Evolutionary conservation across 495 filamentous ascomycete genomes (phyloP).

Genomic region (Terfezia boudieri): DNA sequence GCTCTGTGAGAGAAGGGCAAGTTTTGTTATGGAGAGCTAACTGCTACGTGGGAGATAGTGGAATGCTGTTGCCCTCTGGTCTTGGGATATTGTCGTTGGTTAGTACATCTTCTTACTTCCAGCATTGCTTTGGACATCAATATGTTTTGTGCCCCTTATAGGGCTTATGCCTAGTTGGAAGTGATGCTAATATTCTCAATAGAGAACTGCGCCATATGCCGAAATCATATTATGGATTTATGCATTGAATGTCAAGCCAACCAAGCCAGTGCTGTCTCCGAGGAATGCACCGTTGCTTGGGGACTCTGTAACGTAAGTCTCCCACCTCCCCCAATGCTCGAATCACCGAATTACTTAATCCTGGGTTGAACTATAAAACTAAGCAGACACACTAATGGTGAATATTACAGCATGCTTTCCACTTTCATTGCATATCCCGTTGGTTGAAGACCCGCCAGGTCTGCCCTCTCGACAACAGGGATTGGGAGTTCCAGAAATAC

Average conservation of each 20-base stretch:
- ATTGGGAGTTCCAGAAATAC: slow-evolving; percentile 99
- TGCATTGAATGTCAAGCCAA: slow-evolving; percentile 99
- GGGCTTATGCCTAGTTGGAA: background rate
- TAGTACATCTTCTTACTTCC: background rate
- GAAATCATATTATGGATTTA: slow-evolving; percentile 99
- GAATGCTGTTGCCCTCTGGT: slow-evolving; percentile 98
- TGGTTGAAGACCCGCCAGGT: slow-evolving; percentile 99
- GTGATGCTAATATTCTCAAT: background rate
- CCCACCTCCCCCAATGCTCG: background rate
- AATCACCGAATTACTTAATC: slow-evolving; percentile 1
- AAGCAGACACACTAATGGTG: background rate
- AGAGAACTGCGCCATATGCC: slow-evolving; percentile 97
- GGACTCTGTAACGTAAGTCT: slow-evolving; percentile 87
- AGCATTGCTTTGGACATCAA: background rate
- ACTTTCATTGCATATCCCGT: slow-evolving; percentile 98
- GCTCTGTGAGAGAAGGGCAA: too few species aligned
- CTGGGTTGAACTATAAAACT: background rate
- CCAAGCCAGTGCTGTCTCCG: slow-evolving; percentile 86
- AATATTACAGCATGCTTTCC: slow-evolving; percentile 68
- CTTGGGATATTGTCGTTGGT: slow-evolving; percentile 90
- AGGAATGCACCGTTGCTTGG: slow-evolving; percentile 98
- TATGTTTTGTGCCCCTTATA: background rate
- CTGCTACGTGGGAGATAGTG: slow-evolving; percentile 33
- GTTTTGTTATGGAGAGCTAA: too few species aligned
- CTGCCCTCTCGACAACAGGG: slow-evolving; percentile 90